These are phyloP conservation scores for Colletotrichum neosansevieriae DNA, from an alignment of 2,329 filamentous ascomycete genomes.

Conservation along the genomic window DNA sequence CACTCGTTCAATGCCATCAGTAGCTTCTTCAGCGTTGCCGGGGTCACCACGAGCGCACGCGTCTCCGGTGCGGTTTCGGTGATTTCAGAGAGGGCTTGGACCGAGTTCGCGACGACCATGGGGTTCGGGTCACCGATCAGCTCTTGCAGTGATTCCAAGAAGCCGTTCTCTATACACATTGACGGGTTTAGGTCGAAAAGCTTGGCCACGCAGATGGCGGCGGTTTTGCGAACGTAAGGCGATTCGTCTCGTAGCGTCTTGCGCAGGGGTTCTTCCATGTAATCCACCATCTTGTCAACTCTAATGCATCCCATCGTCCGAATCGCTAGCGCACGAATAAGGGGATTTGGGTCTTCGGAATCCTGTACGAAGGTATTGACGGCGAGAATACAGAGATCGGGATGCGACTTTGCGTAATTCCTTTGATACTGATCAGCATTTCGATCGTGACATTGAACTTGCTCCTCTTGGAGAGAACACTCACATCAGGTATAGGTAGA, in stretches of 20 bases:
- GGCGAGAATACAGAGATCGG: conserved; percentile 96
- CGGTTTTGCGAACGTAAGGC: conserved; percentile 97
- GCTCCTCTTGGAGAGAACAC: conserved; percentile 46
- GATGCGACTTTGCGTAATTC: conserved; percentile 99
- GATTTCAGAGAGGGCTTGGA: conserved; percentile 93
- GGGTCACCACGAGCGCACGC: conserved; percentile 84
- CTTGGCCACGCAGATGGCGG: conserved; percentile 97
- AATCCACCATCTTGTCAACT: conserved; percentile 99
- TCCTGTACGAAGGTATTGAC: conserved; percentile 99
- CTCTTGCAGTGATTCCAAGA: conserved; percentile 92
- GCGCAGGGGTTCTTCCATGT: conserved; percentile 97
- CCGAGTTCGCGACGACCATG: conserved; percentile 98
- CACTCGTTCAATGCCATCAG: conserved; percentile 97
- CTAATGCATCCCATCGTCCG: conserved; percentile 98
- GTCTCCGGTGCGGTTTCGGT: conserved; percentile 91
- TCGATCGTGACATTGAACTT: background rate
- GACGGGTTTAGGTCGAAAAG: conserved; percentile 93
- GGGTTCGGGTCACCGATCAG: conserved; percentile 97
- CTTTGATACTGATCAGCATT: conserved; percentile 58
- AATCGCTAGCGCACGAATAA: conserved; percentile 94
- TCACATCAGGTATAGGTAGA: conserved; percentile 97
- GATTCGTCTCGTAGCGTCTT: conserved; percentile 98
- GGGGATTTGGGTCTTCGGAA: conserved; percentile 96
- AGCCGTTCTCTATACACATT: conserved; percentile 97
- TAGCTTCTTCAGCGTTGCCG: conserved; percentile 90